A percentile compares a stretch with the other conserved stretches of the same genome.
Evolutionary conservation across 2,329 filamentous ascomycete species (phyloP).

Genomic region (Colletotrichum simmondsii): DNA sequence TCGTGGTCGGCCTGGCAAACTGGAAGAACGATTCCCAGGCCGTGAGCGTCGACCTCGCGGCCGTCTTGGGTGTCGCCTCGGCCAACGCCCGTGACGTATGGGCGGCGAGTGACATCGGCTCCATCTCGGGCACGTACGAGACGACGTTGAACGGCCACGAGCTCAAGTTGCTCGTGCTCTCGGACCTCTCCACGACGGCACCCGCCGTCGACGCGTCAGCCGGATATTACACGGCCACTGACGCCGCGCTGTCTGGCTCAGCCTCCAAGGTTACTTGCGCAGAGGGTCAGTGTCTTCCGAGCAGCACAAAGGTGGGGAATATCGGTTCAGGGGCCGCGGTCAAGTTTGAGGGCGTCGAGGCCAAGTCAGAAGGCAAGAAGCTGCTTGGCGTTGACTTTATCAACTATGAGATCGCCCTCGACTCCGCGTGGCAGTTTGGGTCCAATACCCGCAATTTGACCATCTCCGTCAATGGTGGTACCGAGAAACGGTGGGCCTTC

Average conservation of each 20-base stretch:
- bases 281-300: constrained; percentile 52
- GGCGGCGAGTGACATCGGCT: constrained; percentile 46
- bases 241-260: constrained; percentile 46
- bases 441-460: constrained; percentile 63
- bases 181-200: constrained; percentile 42
- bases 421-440: constrained; percentile 44
- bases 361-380: constrained; percentile 45
- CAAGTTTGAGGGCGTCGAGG: constrained; percentile 46
- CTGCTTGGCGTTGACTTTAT: constrained; percentile 61
- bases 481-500: constrained; percentile 58
- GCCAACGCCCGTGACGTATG: constrained; percentile 54
- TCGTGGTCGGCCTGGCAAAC: constrained; percentile 59
- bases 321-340: constrained; percentile 47
- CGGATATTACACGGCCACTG: constrained; percentile 57
- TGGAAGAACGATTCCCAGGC: constrained; percentile 57
- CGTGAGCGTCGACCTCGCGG: constrained; percentile 53
- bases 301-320: constrained; percentile 54
- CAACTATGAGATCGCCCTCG: constrained; percentile 60
- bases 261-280: constrained; percentile 49
- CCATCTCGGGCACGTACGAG: constrained; percentile 44
- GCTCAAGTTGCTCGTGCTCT: constrained; percentile 51
- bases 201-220: constrained; percentile 36
- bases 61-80: constrained; percentile 48
- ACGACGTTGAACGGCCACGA: constrained; percentile 50
- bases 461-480: constrained; percentile 55